Percentiles rank a stretch among this genome's conserved stretches.
Conservation (phyloP, 345 rosid genomes). For the Diplotaxis tenuifolia region DNA sequence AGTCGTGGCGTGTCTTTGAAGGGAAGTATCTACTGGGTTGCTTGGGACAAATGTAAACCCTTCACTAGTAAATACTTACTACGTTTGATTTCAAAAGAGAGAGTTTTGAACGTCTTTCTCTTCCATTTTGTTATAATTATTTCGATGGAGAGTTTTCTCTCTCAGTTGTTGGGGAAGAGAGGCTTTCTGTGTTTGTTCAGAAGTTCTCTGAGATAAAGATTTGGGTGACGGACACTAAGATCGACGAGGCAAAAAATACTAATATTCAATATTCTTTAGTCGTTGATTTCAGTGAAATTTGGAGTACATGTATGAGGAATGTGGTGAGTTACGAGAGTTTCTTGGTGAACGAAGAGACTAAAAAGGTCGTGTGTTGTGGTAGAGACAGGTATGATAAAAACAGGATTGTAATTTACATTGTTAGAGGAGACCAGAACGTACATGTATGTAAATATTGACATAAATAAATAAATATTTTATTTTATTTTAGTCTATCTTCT, state of each 20-base stretch:
- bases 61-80: neutral
- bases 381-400: neutral
- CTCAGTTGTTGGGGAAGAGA: neutral
- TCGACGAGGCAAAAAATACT: too few relatives aligned
- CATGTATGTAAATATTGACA: too few relatives aligned
- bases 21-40: neutral
- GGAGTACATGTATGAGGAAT: too few relatives aligned
- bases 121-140: neutral
- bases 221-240: too few relatives aligned
- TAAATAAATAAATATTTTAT: too few relatives aligned
- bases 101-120: neutral
- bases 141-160: neutral
- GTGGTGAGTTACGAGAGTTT: neutral
- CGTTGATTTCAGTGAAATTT: too few relatives aligned
- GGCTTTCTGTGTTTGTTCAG: too few relatives aligned
- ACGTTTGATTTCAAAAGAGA: neutral
- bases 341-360: neutral
- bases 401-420: neutral
- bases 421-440: neutral
- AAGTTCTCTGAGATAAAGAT: too few relatives aligned
- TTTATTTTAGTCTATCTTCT: too few relatives aligned
- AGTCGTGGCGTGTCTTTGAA: neutral
- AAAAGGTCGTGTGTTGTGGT: neutral
- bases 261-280: too few relatives aligned
- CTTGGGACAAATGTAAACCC: neutral